phyloP scores from a whole-genome alignment of 179 eudicot genomes.

The Beta lomatogona region DNA sequence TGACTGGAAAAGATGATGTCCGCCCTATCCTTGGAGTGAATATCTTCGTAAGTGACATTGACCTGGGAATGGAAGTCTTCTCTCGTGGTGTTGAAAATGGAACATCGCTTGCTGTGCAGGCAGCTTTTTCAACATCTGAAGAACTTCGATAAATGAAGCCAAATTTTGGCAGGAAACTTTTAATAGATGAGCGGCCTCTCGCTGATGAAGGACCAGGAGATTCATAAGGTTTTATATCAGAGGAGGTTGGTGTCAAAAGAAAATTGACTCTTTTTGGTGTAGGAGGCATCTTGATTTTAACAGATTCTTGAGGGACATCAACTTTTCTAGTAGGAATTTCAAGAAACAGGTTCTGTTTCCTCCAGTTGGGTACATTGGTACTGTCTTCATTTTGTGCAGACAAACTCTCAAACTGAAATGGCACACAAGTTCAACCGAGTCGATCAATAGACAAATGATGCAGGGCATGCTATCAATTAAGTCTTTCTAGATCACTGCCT shows the following conservation, averaged over 20 bases:
- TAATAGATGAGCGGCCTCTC: slow-evolving; percentile 35
- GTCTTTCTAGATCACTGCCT: no score
- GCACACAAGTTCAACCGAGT: neutral
- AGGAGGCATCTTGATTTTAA: slow-evolving; percentile 29
- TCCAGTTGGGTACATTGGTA: slow-evolving; percentile 27
- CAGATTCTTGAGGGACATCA: slow-evolving; percentile 26
- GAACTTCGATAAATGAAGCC: slow-evolving; percentile 32
- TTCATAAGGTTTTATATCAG: slow-evolving; percentile 27
- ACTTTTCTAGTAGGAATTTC: slow-evolving; percentile 34
- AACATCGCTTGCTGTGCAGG: slow-evolving; percentile 9
- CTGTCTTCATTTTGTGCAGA: slow-evolving; percentile 20
- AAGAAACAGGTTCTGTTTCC: slow-evolving; percentile 31
- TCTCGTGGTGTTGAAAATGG: slow-evolving; percentile 34
- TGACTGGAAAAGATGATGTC: slow-evolving; percentile 36
- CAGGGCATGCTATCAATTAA: neutral
- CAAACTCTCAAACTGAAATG: slow-evolving; percentile 33
- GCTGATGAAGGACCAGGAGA: slow-evolving; percentile 37
- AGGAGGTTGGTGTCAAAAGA: slow-evolving; percentile 34
- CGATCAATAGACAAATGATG: neutral
- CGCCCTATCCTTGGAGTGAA: slow-evolving; percentile 35
- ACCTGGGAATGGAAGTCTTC: slow-evolving; percentile 26
- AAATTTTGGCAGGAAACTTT: slow-evolving; percentile 32
- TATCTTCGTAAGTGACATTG: slow-evolving; percentile 31
- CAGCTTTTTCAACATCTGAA: slow-evolving; percentile 32
- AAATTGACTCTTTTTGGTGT: slow-evolving; percentile 43